Base-by-base conservation (phyloP, 495 filamentous ascomycete genomes). In the Talaromyces adpressus region DNA sequence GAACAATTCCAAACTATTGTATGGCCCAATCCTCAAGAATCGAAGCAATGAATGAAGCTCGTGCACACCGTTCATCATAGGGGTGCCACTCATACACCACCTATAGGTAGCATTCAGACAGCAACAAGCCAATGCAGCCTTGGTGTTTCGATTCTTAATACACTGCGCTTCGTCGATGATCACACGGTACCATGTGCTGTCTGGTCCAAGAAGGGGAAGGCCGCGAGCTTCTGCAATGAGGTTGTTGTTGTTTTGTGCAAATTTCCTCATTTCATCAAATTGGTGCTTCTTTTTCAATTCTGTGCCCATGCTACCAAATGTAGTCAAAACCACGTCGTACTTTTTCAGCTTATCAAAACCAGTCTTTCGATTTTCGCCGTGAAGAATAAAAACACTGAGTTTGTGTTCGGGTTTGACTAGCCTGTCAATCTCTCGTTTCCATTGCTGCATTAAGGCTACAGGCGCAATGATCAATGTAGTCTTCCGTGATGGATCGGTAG, bases 161-260 rank as follows among this genome's bases (percentile, higher is more conserved):
- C 85, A 91, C 65, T 98, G 94, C 1, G 94, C 93, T 75, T 98
- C 94, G 66, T 97, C 92, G 27, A 97, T 81, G 62, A 98, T 90
- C 59, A 97, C 81, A 32, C 91, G 87, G 72, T 95, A 87, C 82
- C 92, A 98, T 64, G 81, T 77, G 68, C 83, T 85, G 14, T 79
- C 76, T 0, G 84, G 79, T 9, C 87, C 86, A 32, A 96, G 75
- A 20, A 95, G 76, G 4, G 84, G 83, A 39, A 91, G 72, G 29
- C 47, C 27, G 12, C 74, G 70, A 12, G 69, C 66, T 27, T 69
- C 32, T 8, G 60, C 59, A 32, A 67, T 39, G 25, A 68, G 63
- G 30, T 65, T 66, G 1, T 63, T 57, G 20, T 64, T 65, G 22
- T 58, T 59, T 16, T 64, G 41, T n/a, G 41, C 53, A 23, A 62